A percentile compares a stretch with the other conserved stretches of the same genome.
These are phyloP conservation scores for Kwoniella botswanensis DNA, from an alignment of 768 basidiomycete genomes.

Conservation along the genomic window DNA sequence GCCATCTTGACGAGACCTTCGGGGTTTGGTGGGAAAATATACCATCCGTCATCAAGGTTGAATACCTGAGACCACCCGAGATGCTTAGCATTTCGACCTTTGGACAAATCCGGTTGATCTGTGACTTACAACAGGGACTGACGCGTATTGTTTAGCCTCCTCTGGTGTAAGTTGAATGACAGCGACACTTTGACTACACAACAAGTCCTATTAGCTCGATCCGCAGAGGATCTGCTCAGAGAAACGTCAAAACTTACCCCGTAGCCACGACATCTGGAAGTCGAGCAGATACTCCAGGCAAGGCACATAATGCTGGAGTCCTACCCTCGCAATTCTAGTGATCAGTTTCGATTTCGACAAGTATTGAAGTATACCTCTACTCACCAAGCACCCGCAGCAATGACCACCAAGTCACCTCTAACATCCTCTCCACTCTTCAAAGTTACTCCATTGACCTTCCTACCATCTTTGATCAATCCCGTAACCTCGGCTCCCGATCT, in stretches of 20 bases:
- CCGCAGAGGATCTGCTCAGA: neutral
- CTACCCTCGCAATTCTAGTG: constrained; percentile 61
- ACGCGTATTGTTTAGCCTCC: constrained; percentile 69
- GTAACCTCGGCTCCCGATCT: constrained; percentile 66
- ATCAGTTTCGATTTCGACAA: constrained; percentile 5
- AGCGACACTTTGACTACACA: constrained; percentile 73
- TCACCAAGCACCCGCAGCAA: constrained; percentile 52
- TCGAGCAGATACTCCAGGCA: constrained; percentile 58
- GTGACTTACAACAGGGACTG: constrained; percentile 58
- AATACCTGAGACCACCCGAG: constrained; percentile 62
- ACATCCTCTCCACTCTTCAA: constrained; percentile 65
- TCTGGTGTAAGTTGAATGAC: constrained; percentile 74
- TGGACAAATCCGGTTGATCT: neutral
- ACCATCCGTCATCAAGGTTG: constrained; percentile 75
- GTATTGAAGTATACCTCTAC: neutral
- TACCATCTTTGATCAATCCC: constrained; percentile 61
- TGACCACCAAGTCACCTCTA: constrained; percentile 65
- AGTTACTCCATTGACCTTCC: constrained; percentile 65
- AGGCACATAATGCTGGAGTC: constrained; percentile 79
- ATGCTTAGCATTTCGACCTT: neutral
- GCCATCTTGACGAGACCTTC: constrained; percentile 72
- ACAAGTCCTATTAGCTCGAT: neutral
- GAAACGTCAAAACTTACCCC: constrained; percentile 66
- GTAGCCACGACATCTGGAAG: constrained; percentile 72
- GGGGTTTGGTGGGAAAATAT: constrained; percentile 68